Base-by-base conservation (phyloP, 805 yeast genomes). In the Kodamaea laetipori region DNA sequence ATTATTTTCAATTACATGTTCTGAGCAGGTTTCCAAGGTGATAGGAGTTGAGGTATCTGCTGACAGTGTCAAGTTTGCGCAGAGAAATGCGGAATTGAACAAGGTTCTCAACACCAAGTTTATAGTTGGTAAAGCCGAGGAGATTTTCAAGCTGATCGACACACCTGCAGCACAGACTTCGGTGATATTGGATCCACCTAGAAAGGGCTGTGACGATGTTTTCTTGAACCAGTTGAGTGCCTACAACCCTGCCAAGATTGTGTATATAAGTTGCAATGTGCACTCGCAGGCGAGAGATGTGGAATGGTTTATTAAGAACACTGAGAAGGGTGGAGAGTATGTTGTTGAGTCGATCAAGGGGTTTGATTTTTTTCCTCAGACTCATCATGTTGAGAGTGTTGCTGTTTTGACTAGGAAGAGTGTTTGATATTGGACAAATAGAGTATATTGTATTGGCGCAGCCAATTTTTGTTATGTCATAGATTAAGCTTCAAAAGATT, bases 231-330 rank as follows among this genome's bases (percentile, higher is more conserved):
- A 94, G 67, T 72, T 94, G 45, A 77, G 94, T 15, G 87, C 74
- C 15, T 94, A 86, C 65, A 73, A 78, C 49, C 98, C 99, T 2
- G 85, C 85, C 11, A 82, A 82, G 54, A 81, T 94, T 43, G 95
- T 94, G n/a, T 94, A 94, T 66, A 86, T 94, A 45, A 88, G 96
- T 49, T 94, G 99, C 73, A 94, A 94, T 60, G 99, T 94, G 38
- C 97, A 92, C 67, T 88, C 97, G 13, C 99, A 94, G 66, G 98
- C 98, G 4, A 74, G 98, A 55, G 99, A 94, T 62, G 61, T 94
- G 36, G 92, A 88, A 53, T 90, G 81, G 71, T 86, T 94, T 57
- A 63, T 90, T 44, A 78, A 76, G 48, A 74, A 81, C 27, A 82
- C 92, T 6, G 73, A 67, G 26, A 71, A 80, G 51, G 94, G 94